Conservation (phyloP, 768 basidiomycete species). For the Mycena galericulata region DNA sequence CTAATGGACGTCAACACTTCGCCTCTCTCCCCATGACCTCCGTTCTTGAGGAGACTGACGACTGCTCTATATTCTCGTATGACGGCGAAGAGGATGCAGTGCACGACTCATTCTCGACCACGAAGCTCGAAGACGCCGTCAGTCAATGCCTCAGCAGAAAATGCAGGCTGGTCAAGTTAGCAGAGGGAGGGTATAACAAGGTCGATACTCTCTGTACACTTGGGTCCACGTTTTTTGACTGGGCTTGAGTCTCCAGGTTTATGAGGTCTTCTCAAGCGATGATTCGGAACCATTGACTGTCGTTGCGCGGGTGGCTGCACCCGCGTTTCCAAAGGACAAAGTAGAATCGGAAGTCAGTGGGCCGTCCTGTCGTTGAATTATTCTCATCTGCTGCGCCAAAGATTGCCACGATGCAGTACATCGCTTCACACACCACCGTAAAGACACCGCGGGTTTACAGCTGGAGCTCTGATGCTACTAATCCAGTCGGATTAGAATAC, state of each 20-base stretch:
- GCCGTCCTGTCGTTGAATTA: not conserved
- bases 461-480: constrained; percentile 33
- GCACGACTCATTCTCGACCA: constrained; percentile 18
- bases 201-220: not conserved
- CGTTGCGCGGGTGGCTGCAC: constrained; percentile 34
- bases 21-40: too few species aligned
- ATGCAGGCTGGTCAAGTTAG: constrained; percentile 29
- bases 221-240: not conserved
- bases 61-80: constrained; percentile 27
- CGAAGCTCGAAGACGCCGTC: constrained; percentile 21
- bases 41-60: not conserved
- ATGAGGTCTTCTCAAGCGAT: constrained; percentile 19
- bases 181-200: constrained; percentile 37
- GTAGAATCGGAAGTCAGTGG: constrained; percentile 34
- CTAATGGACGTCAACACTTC: too few species aligned
- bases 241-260: constrained; percentile 10
- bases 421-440: constrained; percentile 30
- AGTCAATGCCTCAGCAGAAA: not conserved
- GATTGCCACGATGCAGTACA: constrained; percentile 36
- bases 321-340: constrained; percentile 38
- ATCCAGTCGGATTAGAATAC: constrained; percentile 36
- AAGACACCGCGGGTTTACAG: constrained; percentile 30
- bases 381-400: constrained; percentile 3
- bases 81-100: constrained; percentile 22
- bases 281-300: not conserved